These are phyloP conservation scores for Pleomassaria siparia DNA, from an alignment of 2,329 filamentous ascomycete genomes.

Conservation along the genomic window DNA sequence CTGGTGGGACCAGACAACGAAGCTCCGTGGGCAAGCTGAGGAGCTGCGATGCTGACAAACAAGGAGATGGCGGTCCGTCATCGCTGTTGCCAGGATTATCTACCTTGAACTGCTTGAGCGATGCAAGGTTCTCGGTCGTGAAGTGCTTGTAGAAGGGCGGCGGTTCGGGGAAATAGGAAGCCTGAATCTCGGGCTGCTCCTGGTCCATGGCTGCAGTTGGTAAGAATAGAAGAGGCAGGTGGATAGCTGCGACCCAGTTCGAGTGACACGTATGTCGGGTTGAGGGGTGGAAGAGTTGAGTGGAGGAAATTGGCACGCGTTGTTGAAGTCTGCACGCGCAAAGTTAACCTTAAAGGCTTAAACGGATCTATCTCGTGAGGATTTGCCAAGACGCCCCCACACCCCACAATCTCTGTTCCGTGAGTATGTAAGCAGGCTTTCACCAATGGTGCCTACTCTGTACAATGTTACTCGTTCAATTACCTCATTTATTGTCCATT, in stretches of 20 bases:
- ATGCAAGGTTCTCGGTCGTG: conserved; percentile 70
- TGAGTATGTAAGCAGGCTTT: too few species aligned
- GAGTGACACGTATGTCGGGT: too few species aligned
- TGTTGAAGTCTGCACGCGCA: not conserved
- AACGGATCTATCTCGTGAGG: too few species aligned
- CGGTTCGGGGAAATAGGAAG: conserved; percentile 71
- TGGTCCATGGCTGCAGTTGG: conserved; percentile 7
- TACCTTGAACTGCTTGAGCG: conserved; percentile 55
- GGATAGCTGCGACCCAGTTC: too few species aligned
- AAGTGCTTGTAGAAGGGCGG: conserved; percentile 91
- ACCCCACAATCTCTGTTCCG: not conserved
- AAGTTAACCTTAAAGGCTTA: too few species aligned
- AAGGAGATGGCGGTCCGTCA: conserved; percentile 10
- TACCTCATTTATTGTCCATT: not conserved
- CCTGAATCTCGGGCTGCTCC: conserved; percentile 16
- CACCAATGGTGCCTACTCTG: too few species aligned
- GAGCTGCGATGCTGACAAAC: conserved; percentile 29
- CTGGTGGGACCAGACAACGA: conserved; percentile 76
- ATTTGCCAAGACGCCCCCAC: not conserved
- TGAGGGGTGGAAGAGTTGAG: too few species aligned
- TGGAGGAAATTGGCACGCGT: not conserved
- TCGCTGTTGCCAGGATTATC: conserved; percentile 19
- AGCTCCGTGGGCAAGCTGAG: conserved; percentile 68
- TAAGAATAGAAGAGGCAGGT: not conserved
- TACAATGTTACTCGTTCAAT: too few species aligned